phyloP scores from a whole-genome alignment of 1,284 basidiomycete genomes.

The Melampsora americana region DNA sequence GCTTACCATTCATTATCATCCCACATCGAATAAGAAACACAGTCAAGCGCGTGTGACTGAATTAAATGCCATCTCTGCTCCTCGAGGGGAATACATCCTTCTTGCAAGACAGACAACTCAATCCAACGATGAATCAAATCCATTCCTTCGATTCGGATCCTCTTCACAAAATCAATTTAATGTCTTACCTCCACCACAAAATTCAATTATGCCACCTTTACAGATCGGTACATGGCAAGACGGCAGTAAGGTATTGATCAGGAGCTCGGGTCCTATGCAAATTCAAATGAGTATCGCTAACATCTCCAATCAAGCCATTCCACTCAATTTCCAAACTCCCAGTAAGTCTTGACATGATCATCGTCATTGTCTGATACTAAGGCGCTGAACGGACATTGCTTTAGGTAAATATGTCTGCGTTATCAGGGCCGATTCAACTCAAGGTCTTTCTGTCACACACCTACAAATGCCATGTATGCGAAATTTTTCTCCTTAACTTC shows the following conservation, averaged over 20 bases:
- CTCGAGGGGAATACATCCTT: conserved; percentile 25
- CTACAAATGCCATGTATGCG: conserved; percentile 35
- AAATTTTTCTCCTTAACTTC: no score
- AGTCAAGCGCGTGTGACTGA: conserved; percentile 13
- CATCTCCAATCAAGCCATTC: neutral
- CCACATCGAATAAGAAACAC: neutral
- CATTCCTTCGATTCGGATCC: conserved; percentile 13
- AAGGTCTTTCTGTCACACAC: neutral
- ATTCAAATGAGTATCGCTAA: conserved; percentile 20
- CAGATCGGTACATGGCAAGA: conserved; percentile 37
- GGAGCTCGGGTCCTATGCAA: conserved; percentile 19
- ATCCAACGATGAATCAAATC: conserved; percentile 1
- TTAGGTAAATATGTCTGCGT: conserved; percentile 12
- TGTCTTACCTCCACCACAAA: conserved; percentile 3
- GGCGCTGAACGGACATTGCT: neutral
- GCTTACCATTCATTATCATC: neutral
- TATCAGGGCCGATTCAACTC: conserved; percentile 5
- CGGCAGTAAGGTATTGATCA: conserved; percentile 29
- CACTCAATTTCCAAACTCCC: conserved; percentile 11
- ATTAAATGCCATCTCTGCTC: conserved; percentile 22
- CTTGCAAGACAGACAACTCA: conserved; percentile 7
- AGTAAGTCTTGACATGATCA: conserved; percentile 15
- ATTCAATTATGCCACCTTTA: conserved; percentile 7
- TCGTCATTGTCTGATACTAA: neutral
- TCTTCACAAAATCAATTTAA: conserved; percentile 22